Conservation (phyloP, 202 grass and related monocot species). For the Elaeis oleifera region DNA sequence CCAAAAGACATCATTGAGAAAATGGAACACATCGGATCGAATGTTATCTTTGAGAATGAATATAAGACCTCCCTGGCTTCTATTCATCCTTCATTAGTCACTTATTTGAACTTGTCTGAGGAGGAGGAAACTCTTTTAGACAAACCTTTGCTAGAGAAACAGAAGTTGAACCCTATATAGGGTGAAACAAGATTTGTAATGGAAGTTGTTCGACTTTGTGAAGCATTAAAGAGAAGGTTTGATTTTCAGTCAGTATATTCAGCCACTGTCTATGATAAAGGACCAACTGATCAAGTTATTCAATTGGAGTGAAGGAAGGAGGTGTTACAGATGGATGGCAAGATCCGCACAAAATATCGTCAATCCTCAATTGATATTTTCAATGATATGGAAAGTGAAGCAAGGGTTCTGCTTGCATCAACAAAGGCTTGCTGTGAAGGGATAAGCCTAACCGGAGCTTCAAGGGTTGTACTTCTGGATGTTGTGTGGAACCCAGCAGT, state of each 20-base stretch:
- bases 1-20: conserved; percentile 43
- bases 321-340: conserved; percentile 52
- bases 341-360: conserved; percentile 23
- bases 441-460: conserved; percentile 67
- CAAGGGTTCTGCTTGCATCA: conserved; percentile 70
- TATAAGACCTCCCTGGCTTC: conserved; percentile 62
- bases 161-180: conserved; percentile 33
- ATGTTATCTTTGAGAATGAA: conserved; percentile 34
- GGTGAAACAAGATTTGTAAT: conserved; percentile 63
- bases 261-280: conserved; percentile 52
- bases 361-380: conserved; percentile 47
- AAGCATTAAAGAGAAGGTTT: conserved; percentile 48
- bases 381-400: conserved; percentile 57
- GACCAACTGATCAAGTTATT: conserved; percentile 45
- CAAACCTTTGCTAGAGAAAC: conserved; percentile 28
- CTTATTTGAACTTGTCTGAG: conserved; percentile 25
- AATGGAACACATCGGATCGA: conserved; percentile 30
- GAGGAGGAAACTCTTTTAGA: conserved; percentile 31
- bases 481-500: conserved; percentile 88
- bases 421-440: conserved; percentile 84
- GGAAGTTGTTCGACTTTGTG: conserved; percentile 50
- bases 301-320: conserved; percentile 55
- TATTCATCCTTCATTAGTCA: conserved; percentile 47
- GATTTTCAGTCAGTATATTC: conserved; percentile 71
- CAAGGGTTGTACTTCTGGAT: conserved; percentile 86